Conservation (phyloP, 2,329 filamentous ascomycete species). For the Dothiorella sarmentorum region DNA sequence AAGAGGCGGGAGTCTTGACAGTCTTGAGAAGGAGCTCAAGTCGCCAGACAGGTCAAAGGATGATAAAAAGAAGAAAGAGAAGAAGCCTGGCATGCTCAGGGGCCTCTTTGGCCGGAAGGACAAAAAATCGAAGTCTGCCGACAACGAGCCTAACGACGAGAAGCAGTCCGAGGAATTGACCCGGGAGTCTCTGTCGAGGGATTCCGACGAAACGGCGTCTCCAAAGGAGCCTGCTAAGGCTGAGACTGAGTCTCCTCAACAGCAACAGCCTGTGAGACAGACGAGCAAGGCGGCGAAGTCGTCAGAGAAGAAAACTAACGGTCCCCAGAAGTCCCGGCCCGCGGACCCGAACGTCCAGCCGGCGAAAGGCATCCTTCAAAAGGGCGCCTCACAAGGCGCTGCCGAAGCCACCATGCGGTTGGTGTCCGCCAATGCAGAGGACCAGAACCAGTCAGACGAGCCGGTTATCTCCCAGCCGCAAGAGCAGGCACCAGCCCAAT, state of each 20-base stretch:
- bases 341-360: conserved; percentile 2
- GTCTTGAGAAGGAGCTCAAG: conserved; percentile 65
- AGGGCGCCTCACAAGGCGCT: conserved; percentile 27
- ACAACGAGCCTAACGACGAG: conserved; percentile 43
- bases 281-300: conserved; percentile 29
- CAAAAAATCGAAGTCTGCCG: conserved; percentile 51
- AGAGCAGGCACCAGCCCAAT: background rate
- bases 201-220: conserved; percentile 13
- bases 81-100: conserved; percentile 69
- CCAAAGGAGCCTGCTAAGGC: conserved; percentile 23
- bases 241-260: conserved; percentile 26
- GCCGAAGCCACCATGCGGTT: conserved; percentile 23
- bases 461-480: background rate
- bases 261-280: conserved; percentile 28
- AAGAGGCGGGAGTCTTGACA: conserved; percentile 68
- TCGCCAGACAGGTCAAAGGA: conserved; percentile 63
- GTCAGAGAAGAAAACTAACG: conserved; percentile 11
- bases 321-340: conserved; percentile 8
- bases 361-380: conserved; percentile 19
- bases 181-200: conserved; percentile 29
- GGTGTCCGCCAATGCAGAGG: background rate
- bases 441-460: background rate
- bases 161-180: conserved; percentile 39
- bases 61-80: conserved; percentile 69
- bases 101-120: conserved; percentile 66